Percentiles rank a stretch among this genome's conserved stretches.
These are phyloP conservation scores for Clavispora fructus DNA, from an alignment of 805 yeast species.

Conservation along the genomic window DNA sequence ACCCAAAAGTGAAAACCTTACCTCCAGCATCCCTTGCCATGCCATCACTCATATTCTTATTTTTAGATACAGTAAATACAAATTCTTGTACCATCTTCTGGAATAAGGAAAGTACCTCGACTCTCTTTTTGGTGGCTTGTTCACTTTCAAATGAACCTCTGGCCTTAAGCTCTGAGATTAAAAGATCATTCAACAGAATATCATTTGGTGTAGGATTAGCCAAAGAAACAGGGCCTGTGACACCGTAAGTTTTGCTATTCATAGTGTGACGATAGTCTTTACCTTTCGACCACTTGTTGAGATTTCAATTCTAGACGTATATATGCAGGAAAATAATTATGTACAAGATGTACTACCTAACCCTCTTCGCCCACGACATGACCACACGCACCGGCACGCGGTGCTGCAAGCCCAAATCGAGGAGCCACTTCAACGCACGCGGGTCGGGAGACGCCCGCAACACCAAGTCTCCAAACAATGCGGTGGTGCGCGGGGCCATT, in stretches of 20 bases:
- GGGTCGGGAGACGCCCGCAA: slow-evolving; percentile 8
- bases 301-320: slow-evolving; percentile 1
- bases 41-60: slow-evolving; percentile 91
- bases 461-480: slow-evolving; percentile 9
- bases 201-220: slow-evolving; percentile 83
- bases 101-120: slow-evolving; percentile 61
- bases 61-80: slow-evolving; percentile 73
- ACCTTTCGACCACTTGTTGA: not conserved
- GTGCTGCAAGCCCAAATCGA: slow-evolving; percentile 3
- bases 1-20: slow-evolving; percentile 92
- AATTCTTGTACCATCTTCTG: slow-evolving; percentile 76
- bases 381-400: not conserved
- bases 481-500: slow-evolving; percentile 6
- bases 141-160: slow-evolving; percentile 90
- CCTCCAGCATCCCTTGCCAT: slow-evolving; percentile 98
- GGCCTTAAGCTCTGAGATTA: slow-evolving; percentile 72
- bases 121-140: slow-evolving; percentile 74
- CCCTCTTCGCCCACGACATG: slow-evolving; percentile 3
- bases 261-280: not conserved
- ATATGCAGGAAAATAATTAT: not conserved
- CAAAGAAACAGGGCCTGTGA: slow-evolving; percentile 27
- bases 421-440: slow-evolving; percentile 12
- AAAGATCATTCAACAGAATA: slow-evolving; percentile 62
- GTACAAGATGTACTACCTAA: too few species aligned
- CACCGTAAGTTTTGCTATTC: slow-evolving; percentile 20